Evolutionary conservation across 106 monocot species (phyloP), one percentile per base, ranked within the genome.

Genomic region (Dioscorea dumetorum): DNA sequence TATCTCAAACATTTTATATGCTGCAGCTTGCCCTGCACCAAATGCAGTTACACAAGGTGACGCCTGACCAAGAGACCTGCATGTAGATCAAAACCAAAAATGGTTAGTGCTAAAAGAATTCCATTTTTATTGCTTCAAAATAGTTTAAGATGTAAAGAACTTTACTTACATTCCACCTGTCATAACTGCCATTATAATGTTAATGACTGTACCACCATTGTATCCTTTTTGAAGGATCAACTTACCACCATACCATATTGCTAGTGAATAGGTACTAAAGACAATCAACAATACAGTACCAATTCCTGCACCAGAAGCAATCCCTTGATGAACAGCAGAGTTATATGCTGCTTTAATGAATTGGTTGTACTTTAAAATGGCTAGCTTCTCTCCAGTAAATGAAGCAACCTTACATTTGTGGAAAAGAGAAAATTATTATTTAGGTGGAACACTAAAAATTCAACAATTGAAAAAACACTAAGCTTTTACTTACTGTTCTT

Each of bases 1-100:
- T 23, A 83, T 84, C 67, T 82, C 72, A 64, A 93, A 86, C 83
- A 93, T 86, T 71, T 86, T 83, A 67, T 76, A 93, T 21, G 83
- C 93, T 63, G 93, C 41, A 41, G 41, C 41, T 41, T 41, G 41
- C 41, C 41, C 41, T 41, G 41, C 41, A 41, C 41, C 41, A 71
- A 86, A 82, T 15, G 82, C 78, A 48, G 66, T 79, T 24, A 86
- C 5, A 12, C 78, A 73, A 21, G 86, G 82, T 20, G 86, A 76
- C 49, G 88, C 66, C 62, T 88, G 76, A 0, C 93, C 88, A 12
- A 93, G 60, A 7, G 92, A 85, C 75, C 87, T 91, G 64, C 6
- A 41, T 64, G 6, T n/a, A n/a, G n/a, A n/a, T 35, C 7, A 63
- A 63, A 8, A 6, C 28, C 31, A 3, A 9, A 23, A 51, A 71